These are phyloP conservation scores for Macroventuria anomochaeta DNA, from an alignment of 2,329 filamentous ascomycete genomes.

Conservation along the genomic window DNA sequence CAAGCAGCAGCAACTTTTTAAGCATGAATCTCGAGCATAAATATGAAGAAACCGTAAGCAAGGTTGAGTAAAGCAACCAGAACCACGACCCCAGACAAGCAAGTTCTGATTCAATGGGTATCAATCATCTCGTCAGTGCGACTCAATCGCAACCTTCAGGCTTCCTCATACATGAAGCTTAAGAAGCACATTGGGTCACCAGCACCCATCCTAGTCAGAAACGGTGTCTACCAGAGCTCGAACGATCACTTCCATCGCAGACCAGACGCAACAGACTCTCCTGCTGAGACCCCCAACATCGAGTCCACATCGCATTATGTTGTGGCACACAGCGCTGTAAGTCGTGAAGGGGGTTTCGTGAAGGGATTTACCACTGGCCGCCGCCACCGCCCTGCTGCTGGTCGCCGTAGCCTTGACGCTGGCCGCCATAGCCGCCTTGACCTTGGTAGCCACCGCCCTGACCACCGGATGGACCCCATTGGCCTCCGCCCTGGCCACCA, in stretches of 20 bases:
- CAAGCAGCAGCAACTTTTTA: constrained; percentile 20
- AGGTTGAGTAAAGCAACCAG: constrained; percentile 28
- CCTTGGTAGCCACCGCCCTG: constrained; percentile 43
- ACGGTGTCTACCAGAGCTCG: constrained; percentile 33
- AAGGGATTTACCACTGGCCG: constrained; percentile 43
- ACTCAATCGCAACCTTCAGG: constrained; percentile 28
- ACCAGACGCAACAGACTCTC: constrained; percentile 12
- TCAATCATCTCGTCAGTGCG: constrained; percentile 48
- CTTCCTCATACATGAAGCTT: constrained; percentile 25
- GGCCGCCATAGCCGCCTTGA: constrained; percentile 38
- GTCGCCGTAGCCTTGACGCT: constrained; percentile 34
- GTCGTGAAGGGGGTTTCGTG: constrained; percentile 9
- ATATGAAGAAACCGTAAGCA: constrained; percentile 24
- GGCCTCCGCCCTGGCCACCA: constrained; percentile 33
- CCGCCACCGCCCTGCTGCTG: constrained; percentile 42
- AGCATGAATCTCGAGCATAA: constrained; percentile 13
- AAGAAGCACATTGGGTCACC: constrained; percentile 33
- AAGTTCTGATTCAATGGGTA: constrained; percentile 50
- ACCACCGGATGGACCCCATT: constrained; percentile 32
- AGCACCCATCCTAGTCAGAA: constrained; percentile 35
- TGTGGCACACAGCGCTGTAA: constrained; percentile 21
- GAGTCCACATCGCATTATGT: constrained; percentile 15
- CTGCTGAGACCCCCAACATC: constrained; percentile 16
- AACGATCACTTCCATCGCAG: constrained; percentile 23
- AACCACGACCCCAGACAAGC: constrained; percentile 34